A percentile compares a stretch with the other conserved stretches of the same genome.
These are phyloP conservation scores for Penicillium nordicum DNA, from an alignment of 2,329 filamentous ascomycete species.

Conservation along the genomic window DNA sequence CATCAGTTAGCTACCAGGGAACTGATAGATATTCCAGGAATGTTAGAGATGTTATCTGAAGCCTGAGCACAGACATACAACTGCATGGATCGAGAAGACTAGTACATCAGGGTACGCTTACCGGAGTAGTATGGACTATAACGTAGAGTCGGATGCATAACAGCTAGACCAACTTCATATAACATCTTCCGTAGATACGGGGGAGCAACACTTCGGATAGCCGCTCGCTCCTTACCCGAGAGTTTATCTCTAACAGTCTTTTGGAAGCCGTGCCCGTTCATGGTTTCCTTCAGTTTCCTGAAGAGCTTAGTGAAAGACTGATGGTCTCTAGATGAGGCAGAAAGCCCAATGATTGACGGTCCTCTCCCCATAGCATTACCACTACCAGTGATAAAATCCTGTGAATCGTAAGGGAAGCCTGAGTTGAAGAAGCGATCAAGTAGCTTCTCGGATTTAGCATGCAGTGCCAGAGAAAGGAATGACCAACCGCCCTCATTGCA, in stretches of 20 bases:
- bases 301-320: neutral
- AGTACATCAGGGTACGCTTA: neutral
- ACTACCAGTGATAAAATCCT: neutral
- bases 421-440: neutral
- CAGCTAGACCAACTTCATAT: neutral
- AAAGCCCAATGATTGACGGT: neutral
- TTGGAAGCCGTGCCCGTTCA: neutral
- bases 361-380: neutral
- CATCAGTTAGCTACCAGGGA: neutral
- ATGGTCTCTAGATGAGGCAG: neutral
- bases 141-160: neutral
- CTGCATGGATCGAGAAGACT: neutral
- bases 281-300: neutral
- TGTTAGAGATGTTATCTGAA: neutral
- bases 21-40: too few species aligned
- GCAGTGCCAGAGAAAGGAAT: constrained; percentile 9
- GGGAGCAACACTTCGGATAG: constrained; percentile 1
- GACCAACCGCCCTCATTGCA: constrained; percentile 17
- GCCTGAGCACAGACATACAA: neutral
- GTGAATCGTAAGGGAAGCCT: neutral
- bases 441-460: neutral
- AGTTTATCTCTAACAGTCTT: neutral
- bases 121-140: neutral
- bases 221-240: neutral
- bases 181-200: neutral